phyloP scores from a whole-genome alignment of 441 rosid genomes.

The Populus hybrid region DNA sequence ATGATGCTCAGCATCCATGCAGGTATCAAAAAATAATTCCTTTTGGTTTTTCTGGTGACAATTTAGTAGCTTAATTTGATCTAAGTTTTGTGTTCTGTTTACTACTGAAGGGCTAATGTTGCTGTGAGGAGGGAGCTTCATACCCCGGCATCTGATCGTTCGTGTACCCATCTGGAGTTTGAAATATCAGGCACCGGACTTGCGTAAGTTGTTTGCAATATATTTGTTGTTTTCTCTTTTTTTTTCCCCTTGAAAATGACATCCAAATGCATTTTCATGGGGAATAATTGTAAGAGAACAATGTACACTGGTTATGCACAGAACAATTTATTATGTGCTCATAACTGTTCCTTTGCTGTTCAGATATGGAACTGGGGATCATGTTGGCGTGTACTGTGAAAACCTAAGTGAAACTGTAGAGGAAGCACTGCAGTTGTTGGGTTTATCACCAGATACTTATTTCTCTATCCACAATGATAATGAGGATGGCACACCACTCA shows the following conservation, averaged over 20 bases:
- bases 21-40: slow-evolving; percentile 37
- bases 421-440: slow-evolving; percentile 71
- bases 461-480: slow-evolving; percentile 82
- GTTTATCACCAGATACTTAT: slow-evolving; percentile 78
- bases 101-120: slow-evolving; percentile 64
- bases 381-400: slow-evolving; percentile 88
- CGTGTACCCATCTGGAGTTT: slow-evolving; percentile 96
- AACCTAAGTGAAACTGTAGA: slow-evolving; percentile 78
- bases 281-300: not conserved
- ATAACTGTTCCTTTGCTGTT: slow-evolving; percentile 12
- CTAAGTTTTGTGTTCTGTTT: slow-evolving; percentile 22
- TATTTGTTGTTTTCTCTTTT: not conserved
- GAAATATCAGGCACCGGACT: slow-evolving; percentile 90
- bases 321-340: not conserved
- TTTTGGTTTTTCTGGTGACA: slow-evolving; percentile 8
- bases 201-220: slow-evolving; percentile 49
- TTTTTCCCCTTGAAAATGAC: not conserved
- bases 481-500: slow-evolving; percentile 85
- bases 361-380: slow-evolving; percentile 99
- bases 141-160: slow-evolving; percentile 85
- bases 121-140: slow-evolving; percentile 89
- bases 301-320: not conserved
- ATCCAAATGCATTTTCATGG: not conserved
- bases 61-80: not conserved
- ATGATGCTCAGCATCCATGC: slow-evolving; percentile 97